Percentiles rank a stretch among this genome's conserved stretches.
Evolutionary conservation across 768 basidiomycete species (phyloP).

Genomic region (Rhodosporidiobolus odoratus): DNA sequence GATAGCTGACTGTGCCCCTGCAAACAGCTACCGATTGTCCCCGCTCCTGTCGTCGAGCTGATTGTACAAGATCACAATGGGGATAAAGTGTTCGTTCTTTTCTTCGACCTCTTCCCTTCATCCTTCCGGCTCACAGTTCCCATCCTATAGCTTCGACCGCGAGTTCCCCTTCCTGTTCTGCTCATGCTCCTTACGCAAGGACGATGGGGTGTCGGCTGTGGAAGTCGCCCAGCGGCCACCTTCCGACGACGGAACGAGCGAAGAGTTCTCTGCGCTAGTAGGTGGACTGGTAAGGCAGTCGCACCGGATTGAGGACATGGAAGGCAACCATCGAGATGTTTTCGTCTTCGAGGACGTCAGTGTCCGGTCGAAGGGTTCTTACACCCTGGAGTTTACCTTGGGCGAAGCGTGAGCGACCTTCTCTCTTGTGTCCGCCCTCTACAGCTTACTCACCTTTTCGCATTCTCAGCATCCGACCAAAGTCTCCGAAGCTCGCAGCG

Average conservation of each 20-base stretch:
- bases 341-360: conserved; percentile 89
- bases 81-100: conserved; percentile 63
- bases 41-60: conserved; percentile 75
- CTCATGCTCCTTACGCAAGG: conserved; percentile 68
- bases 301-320: conserved; percentile 70
- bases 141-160: conserved; percentile 57
- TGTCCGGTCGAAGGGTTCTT: conserved; percentile 69
- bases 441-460: neutral
- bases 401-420: conserved; percentile 58
- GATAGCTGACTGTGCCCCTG: conserved; percentile 24
- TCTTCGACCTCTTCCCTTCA: conserved; percentile 36
- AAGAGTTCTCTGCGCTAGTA: conserved; percentile 61
- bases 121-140: conserved; percentile 16
- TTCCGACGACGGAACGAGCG: conserved; percentile 35
- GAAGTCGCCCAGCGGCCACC: conserved; percentile 51
- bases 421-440: neutral
- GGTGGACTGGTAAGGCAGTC: conserved; percentile 79
- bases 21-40: conserved; percentile 63
- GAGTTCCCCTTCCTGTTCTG: conserved; percentile 85
- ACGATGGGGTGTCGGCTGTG: conserved; percentile 60
- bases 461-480: conserved; percentile 54
- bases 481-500: conserved; percentile 64
- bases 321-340: conserved; percentile 60
- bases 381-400: conserved; percentile 64
- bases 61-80: conserved; percentile 67